Percentiles rank a stretch among this genome's conserved stretches.
Conservation (phyloP, 352 stramenopile genomes). For the Phytopythium mirpurense region DNA sequence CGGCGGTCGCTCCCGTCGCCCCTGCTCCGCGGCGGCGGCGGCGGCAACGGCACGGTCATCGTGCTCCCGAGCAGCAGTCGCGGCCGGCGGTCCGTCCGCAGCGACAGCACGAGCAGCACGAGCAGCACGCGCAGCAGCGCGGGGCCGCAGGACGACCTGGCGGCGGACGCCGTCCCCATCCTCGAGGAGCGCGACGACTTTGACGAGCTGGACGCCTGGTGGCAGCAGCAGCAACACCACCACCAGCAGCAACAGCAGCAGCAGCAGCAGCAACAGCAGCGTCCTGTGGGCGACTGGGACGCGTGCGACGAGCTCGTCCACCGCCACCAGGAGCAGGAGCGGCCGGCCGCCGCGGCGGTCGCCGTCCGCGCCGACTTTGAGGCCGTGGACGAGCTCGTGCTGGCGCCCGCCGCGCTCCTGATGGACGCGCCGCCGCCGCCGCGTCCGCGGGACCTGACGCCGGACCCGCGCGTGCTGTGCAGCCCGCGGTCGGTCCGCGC, state of each 20-base stretch:
- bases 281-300: neutral
- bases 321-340: neutral
- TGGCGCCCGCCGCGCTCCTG: neutral
- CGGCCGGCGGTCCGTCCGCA: neutral
- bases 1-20: conserved; percentile 3
- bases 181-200: conserved; percentile 10
- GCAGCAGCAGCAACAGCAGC: neutral
- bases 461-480: conserved; percentile 43
- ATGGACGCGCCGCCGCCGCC: neutral
- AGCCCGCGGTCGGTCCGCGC: conserved; percentile 17
- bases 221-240: conserved; percentile 1
- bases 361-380: conserved; percentile 12
- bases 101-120: conserved; percentile 8
- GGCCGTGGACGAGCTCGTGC: conserved; percentile 27
- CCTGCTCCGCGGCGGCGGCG: neutral
- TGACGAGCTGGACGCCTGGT: conserved; percentile 9
- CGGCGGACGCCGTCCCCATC: conserved; percentile 7
- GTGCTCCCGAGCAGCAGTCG: neutral
- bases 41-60: conserved; percentile 6
- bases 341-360: neutral
- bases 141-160: neutral
- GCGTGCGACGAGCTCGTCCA: conserved; percentile 7
- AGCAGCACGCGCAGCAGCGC: neutral
- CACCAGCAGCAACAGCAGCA: neutral
- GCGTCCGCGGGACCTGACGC: conserved; percentile 32